A percentile compares a stretch with the other conserved stretches of the same genome.
These are phyloP conservation scores for Paecilomyces sp. DNA, from an alignment of 2,329 filamentous ascomycete species.

Conservation along the genomic window DNA sequence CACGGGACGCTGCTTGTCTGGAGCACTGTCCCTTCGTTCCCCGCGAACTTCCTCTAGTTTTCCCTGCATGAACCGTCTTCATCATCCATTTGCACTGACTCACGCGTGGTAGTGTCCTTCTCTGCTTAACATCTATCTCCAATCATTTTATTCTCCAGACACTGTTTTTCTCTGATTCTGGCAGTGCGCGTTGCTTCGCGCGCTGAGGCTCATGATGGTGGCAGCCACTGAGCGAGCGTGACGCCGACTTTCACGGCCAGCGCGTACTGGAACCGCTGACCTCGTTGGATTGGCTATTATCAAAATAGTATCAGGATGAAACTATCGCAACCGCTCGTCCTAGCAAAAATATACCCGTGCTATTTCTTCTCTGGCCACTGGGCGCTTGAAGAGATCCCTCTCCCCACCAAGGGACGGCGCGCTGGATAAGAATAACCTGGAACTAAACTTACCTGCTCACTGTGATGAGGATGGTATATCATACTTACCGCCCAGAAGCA, in stretches of 20 bases:
- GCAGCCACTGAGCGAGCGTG: constrained; percentile 14
- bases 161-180: not conserved
- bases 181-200: not conserved
- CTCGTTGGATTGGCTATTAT: constrained; percentile 11
- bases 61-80: not conserved
- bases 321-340: constrained; percentile 9
- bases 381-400: not conserved
- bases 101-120: constrained; percentile 3
- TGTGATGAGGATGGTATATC: not conserved
- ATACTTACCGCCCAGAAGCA: constrained; percentile 4
- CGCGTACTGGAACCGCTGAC: constrained; percentile 17
- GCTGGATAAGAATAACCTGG: not conserved
- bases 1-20: not conserved
- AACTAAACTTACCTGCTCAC: not conserved
- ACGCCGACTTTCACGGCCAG: constrained; percentile 16
- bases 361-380: constrained; percentile 4
- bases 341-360: constrained; percentile 1
- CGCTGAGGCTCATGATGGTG: constrained; percentile 2
- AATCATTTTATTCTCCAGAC: not conserved
- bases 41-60: not conserved
- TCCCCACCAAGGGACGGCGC: not conserved
- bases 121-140: not conserved
- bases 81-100: not conserved
- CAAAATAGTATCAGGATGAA: constrained; percentile 16
- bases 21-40: not conserved